Conservation (phyloP, 768 basidiomycete species). For the Phlegmacium glaucopus region DNA sequence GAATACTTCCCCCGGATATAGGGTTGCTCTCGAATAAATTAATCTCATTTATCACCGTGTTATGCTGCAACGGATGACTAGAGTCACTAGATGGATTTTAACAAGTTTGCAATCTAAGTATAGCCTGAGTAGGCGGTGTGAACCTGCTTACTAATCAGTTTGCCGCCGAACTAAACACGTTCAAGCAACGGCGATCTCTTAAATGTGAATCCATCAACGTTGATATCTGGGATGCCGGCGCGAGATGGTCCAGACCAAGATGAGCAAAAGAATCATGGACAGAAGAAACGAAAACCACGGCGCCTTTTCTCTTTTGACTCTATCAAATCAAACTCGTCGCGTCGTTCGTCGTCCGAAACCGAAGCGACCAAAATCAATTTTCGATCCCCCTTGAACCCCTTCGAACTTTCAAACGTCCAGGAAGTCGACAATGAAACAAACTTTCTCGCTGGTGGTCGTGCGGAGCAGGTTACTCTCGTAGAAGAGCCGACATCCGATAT, state of each 20-base stretch:
- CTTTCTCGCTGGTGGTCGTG: slow-evolving; percentile 1
- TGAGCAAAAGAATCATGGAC: neutral
- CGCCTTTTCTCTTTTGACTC: slow-evolving; percentile 23
- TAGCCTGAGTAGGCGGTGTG: no score
- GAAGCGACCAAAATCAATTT: slow-evolving; percentile 7
- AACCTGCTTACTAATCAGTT: no score
- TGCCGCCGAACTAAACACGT: no score
- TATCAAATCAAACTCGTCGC: slow-evolving; percentile 13
- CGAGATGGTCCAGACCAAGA: slow-evolving; percentile 1
- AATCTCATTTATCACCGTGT: no score
- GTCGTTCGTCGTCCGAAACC: slow-evolving; percentile 13
- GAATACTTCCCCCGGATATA: no score
- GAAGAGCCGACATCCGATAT: slow-evolving; percentile 1
- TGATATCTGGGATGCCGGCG: neutral
- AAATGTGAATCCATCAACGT: no score
- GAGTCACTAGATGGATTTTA: no score
- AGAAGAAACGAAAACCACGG: slow-evolving; percentile 15
- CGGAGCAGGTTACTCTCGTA: neutral
- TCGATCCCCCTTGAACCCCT: slow-evolving; percentile 12
- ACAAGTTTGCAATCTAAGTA: no score
- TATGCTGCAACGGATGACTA: no score
- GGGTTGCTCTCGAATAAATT: no score
- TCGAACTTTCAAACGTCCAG: slow-evolving; percentile 17
- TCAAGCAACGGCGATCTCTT: no score
- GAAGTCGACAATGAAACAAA: slow-evolving; percentile 11